phyloP scores from a whole-genome alignment of 2,329 filamentous ascomycete genomes.

The Colletotrichum sojae region DNA sequence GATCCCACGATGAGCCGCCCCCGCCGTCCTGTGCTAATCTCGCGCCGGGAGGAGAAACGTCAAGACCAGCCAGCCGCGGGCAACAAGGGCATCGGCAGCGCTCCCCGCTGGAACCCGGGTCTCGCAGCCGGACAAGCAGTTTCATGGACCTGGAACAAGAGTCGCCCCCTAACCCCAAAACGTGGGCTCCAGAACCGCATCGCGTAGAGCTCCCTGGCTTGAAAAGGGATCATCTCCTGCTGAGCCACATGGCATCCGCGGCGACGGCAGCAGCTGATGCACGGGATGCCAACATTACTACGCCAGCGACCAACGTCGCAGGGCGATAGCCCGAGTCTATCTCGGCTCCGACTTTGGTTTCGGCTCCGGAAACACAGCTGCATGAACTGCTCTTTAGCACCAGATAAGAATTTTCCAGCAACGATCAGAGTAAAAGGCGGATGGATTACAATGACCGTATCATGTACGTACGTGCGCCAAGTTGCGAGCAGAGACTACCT shows the following conservation, averaged over 20 bases:
- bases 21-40: slow-evolving; percentile 14
- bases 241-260: slow-evolving; percentile 54
- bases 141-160: slow-evolving; percentile 41
- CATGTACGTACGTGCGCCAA: slow-evolving; percentile 1
- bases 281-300: slow-evolving; percentile 27
- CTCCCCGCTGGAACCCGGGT: slow-evolving; percentile 30
- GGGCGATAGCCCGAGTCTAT: slow-evolving; percentile 21
- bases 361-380: too few species aligned
- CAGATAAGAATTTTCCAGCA: too few species aligned
- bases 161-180: slow-evolving; percentile 20
- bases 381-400: background rate
- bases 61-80: slow-evolving; percentile 37
- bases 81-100: slow-evolving; percentile 34
- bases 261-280: slow-evolving; percentile 50
- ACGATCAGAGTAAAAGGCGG: background rate
- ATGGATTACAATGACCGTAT: slow-evolving; percentile 8
- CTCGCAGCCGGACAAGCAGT: slow-evolving; percentile 36
- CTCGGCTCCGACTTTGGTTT: too few species aligned
- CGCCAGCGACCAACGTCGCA: slow-evolving; percentile 21
- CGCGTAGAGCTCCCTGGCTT: slow-evolving; percentile 34
- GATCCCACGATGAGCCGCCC: slow-evolving; percentile 25
- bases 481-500: background rate
- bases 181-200: slow-evolving; percentile 37
- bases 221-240: slow-evolving; percentile 46
- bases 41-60: slow-evolving; percentile 32